Evolutionary conservation across 176 grass and related monocot species (phyloP).

Genomic region (Carex scoparia): DNA sequence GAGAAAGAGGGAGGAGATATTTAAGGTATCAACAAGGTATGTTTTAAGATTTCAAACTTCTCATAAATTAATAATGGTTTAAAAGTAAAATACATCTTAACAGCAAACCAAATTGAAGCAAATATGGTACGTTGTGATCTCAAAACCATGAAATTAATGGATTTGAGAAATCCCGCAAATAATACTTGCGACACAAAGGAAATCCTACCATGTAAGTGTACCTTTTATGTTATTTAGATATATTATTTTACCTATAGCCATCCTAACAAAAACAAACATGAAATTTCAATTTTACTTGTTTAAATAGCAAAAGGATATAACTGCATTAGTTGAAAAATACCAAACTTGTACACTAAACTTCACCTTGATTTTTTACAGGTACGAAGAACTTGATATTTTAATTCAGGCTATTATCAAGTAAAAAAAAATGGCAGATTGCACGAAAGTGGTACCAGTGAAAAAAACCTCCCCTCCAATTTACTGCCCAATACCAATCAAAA

Average conservation of each 20-base stretch:
- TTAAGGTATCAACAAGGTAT: slow-evolving; percentile 5
- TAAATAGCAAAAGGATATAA: background rate
- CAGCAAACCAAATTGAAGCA: background rate
- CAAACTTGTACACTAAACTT: background rate
- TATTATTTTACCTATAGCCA: background rate
- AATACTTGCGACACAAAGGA: background rate
- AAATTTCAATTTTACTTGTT: background rate
- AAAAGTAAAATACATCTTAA: background rate
- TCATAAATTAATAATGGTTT: background rate
- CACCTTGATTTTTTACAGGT: background rate
- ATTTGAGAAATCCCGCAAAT: background rate
- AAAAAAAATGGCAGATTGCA: background rate
- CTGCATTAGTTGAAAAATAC: background rate
- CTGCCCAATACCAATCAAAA: slow-evolving; percentile 1
- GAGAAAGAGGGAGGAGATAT: background rate
- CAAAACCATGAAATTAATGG: background rate
- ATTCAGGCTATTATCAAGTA: background rate
- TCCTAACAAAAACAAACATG: background rate
- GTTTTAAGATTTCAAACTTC: background rate
- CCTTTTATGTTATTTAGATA: background rate
- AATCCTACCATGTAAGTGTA: background rate
- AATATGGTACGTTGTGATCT: background rate
- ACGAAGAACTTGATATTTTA: background rate
- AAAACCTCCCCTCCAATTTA: background rate
- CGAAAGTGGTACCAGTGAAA: background rate